Percentiles rank a stretch among this genome's conserved stretches.
Evolutionary conservation across 208 protist genomes (phyloP).

Genomic region (Novymonas esmeraldas): DNA sequence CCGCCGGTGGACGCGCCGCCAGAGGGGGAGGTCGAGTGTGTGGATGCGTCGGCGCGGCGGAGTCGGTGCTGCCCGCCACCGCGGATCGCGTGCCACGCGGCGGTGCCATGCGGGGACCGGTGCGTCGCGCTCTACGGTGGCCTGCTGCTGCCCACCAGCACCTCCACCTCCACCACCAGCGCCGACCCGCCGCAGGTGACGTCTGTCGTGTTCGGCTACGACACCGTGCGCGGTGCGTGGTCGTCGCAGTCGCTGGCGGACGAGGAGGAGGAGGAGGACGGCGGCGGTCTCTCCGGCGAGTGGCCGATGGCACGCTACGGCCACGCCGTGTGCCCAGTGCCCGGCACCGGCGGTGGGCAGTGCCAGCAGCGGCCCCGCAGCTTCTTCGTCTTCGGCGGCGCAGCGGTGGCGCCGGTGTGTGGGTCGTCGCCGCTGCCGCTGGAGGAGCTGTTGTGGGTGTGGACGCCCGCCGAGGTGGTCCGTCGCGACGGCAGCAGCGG

Average conservation of each 20-base stretch:
- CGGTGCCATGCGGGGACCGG: constrained; percentile 34
- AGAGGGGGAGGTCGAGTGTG: neutral
- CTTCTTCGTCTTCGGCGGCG: constrained; percentile 39
- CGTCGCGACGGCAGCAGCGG: neutral
- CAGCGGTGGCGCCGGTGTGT: constrained; percentile 5
- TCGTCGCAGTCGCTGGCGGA: neutral
- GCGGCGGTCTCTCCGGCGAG: neutral
- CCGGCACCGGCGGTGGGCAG: constrained; percentile 34
- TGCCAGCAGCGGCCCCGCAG: constrained; percentile 17
- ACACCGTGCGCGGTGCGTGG: constrained; percentile 43
- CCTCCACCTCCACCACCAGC: too few relatives aligned
- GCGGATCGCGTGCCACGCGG: constrained; percentile 54
- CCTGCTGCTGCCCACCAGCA: constrained; percentile 8
- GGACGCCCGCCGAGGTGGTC: constrained; percentile 15
- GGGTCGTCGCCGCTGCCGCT: constrained; percentile 22
- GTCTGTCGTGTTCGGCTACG: constrained; percentile 44
- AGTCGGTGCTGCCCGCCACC: constrained; percentile 9
- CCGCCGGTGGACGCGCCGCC: constrained; percentile 14
- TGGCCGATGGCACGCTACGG: constrained; percentile 69
- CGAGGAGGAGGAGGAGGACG: neutral
- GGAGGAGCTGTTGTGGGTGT: constrained; percentile 67
- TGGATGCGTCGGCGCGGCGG: neutral
- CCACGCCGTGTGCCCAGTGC: constrained; percentile 43
- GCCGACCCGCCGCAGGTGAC: constrained; percentile 22
- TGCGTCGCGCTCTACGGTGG: constrained; percentile 58